Evolutionary conservation across 2,329 filamentous ascomycete genomes (phyloP).

Genomic region (Exophiala alcalophila): DNA sequence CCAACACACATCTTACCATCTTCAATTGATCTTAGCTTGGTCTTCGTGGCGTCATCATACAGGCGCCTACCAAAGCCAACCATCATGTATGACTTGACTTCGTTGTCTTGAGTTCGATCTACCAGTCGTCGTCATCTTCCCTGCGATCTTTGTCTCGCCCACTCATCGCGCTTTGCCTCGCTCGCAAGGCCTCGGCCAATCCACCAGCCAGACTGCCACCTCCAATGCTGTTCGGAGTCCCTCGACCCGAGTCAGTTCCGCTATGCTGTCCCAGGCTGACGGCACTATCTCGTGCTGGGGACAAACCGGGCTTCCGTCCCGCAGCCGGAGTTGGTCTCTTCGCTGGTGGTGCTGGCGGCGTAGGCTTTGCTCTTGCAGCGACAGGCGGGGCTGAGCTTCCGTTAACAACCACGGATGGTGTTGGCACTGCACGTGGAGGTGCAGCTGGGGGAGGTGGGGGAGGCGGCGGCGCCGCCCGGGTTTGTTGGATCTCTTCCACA

Average conservation of each 20-base stretch:
- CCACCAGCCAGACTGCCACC: conserved; percentile 66
- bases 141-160: conserved; percentile 53
- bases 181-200: conserved; percentile 73
- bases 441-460: conserved; percentile 51
- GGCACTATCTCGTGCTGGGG: conserved; percentile 63
- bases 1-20: too few relatives aligned
- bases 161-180: conserved; percentile 73
- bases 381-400: conserved; percentile 11
- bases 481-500: conserved; percentile 70
- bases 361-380: conserved; percentile 48
- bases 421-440: conserved; percentile 54
- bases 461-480: conserved; percentile 58
- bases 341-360: conserved; percentile 72
- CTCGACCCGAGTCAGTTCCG: conserved; percentile 64
- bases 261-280: conserved; percentile 49
- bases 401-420: conserved; percentile 50
- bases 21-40: too few relatives aligned
- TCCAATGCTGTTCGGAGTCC: conserved; percentile 60
- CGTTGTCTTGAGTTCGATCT: too few relatives aligned
- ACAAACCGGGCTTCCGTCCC: conserved; percentile 65
- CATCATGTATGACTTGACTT: too few relatives aligned
- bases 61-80: too few relatives aligned
- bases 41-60: too few relatives aligned
- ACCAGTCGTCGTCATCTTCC: conserved; percentile 71
- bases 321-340: conserved; percentile 70